phyloP scores from a whole-genome alignment of 1,139 yeast species.

The Yamadazyma oceani region DNA sequence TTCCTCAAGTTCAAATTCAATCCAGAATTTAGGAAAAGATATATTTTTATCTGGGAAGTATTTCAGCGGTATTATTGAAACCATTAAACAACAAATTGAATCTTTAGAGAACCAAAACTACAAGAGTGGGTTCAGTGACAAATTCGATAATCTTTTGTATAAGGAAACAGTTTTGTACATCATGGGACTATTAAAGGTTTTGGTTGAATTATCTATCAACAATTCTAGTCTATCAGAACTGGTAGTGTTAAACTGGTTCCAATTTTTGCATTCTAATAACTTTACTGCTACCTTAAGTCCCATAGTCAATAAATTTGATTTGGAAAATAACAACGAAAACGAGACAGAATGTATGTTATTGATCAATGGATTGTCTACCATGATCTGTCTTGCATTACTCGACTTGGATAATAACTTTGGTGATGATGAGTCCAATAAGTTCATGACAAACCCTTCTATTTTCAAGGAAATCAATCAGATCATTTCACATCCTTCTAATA shows the following conservation, averaged over 20 bases:
- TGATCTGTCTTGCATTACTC: constrained; percentile 50
- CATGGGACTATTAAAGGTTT: constrained; percentile 43
- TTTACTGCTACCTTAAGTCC: constrained; percentile 35
- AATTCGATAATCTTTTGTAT: constrained; percentile 25
- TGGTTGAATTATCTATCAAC: constrained; percentile 40
- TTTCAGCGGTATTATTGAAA: constrained; percentile 22
- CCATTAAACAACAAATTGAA: constrained; percentile 8
- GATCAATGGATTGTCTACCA: constrained; percentile 45
- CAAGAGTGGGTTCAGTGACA: constrained; percentile 18
- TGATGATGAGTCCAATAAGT: constrained; percentile 28
- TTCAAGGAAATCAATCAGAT: constrained; percentile 42
- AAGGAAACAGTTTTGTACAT: constrained; percentile 39
- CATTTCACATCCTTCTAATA: constrained; percentile 26
- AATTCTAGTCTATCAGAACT: constrained; percentile 30
- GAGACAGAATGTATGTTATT: constrained; percentile 35
- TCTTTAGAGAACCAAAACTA: constrained; percentile 11
- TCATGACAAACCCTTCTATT: constrained; percentile 39
- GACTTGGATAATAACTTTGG: constrained; percentile 54
- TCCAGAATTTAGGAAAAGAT: constrained; percentile 42
- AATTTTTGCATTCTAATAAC: constrained; percentile 43
- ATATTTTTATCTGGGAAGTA: constrained; percentile 32
- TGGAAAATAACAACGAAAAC: constrained; percentile 13
- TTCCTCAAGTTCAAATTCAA: constrained; percentile 25
- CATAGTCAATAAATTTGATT: constrained; percentile 16
- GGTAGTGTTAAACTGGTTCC: constrained; percentile 55